A percentile compares a stretch with the other conserved stretches of the same genome.
These are phyloP conservation scores for Cicer bijugum DNA, from an alignment of 306 rosid species.

Conservation along the genomic window DNA sequence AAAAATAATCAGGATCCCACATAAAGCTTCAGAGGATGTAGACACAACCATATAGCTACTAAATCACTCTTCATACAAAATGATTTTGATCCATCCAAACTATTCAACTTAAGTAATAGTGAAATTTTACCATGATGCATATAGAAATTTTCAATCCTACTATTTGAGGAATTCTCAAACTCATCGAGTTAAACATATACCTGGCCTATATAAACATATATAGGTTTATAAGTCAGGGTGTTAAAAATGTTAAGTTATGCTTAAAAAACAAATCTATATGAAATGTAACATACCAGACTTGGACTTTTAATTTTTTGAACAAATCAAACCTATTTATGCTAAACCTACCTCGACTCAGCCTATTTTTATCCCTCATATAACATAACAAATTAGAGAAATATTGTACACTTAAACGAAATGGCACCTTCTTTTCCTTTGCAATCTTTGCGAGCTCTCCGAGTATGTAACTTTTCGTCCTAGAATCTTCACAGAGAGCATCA, in stretches of 20 bases:
- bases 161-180: background rate
- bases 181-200: slow-evolving; percentile 4
- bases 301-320: too few species aligned
- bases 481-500: slow-evolving; percentile 67
- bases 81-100: background rate
- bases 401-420: slow-evolving; percentile 10
- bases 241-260: too few species aligned
- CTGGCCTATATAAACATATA: too few species aligned
- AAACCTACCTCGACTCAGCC: too few species aligned
- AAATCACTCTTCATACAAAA: background rate
- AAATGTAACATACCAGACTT: too few species aligned
- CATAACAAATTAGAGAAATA: background rate
- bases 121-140: slow-evolving; percentile 1
- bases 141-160: background rate
- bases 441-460: slow-evolving; percentile 68
- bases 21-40: background rate
- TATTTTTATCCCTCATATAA: background rate
- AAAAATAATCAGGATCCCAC: slow-evolving; percentile 25
- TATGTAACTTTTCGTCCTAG: slow-evolving; percentile 61
- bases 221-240: too few species aligned
- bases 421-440: slow-evolving; percentile 81
- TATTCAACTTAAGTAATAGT: too few species aligned
- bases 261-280: too few species aligned
- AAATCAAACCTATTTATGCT: too few species aligned
- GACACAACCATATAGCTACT: background rate